phyloP scores from a whole-genome alignment of 2,329 filamentous ascomycete genomes.

The Colletotrichum sp. region DNA sequence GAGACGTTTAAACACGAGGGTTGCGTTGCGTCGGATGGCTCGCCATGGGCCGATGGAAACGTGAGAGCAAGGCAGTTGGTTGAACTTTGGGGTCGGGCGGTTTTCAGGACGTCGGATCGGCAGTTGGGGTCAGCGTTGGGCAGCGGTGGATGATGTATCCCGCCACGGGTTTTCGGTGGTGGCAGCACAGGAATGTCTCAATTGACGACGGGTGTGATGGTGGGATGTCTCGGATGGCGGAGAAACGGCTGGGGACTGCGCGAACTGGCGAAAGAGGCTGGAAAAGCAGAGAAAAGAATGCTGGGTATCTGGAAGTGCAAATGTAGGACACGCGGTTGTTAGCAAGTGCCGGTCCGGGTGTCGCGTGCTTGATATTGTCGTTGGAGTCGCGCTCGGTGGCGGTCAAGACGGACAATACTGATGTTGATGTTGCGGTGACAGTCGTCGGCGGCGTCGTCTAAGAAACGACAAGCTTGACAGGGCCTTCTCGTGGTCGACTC shows the following conservation, averaged over 20 bases:
- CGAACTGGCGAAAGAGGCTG: not conserved
- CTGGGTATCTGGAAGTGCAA: constrained; percentile 10
- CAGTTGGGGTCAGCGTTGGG: not conserved
- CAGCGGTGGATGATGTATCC: not conserved
- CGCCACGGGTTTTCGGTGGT: not conserved
- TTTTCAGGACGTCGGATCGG: not conserved
- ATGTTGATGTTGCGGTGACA: not conserved
- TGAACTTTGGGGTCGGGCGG: not conserved
- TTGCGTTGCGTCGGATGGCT: not conserved
- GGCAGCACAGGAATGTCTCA: constrained; percentile 16
- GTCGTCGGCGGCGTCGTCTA: not conserved
- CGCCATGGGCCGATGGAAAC: not conserved
- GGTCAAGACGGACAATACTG: not conserved
- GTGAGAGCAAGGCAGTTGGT: not conserved
- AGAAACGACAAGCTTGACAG: not conserved
- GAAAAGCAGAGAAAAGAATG: not conserved
- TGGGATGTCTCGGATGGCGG: constrained; percentile 1
- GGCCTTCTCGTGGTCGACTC: not conserved
- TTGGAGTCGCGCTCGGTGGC: not conserved
- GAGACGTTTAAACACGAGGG: not conserved
- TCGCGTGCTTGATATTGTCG: not conserved
- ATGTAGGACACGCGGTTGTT: not conserved
- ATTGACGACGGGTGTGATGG: not conserved
- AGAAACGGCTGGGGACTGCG: not conserved
- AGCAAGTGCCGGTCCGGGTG: not conserved